phyloP scores from a whole-genome alignment of 106 monocot species.

The Alisma plantagoaquatica region DNA sequence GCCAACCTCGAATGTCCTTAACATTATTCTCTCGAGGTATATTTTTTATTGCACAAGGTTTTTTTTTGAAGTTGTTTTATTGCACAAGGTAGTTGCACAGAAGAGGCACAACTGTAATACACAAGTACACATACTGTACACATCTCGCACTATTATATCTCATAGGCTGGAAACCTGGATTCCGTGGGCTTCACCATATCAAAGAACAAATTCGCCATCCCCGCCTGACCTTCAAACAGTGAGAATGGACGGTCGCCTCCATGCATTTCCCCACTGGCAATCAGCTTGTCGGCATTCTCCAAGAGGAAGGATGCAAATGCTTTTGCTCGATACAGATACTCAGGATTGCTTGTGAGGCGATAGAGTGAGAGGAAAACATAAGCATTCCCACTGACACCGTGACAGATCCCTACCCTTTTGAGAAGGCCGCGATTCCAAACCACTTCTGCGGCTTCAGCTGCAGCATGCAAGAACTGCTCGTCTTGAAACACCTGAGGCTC shows the following conservation, averaged over 20 bases:
- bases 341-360: conserved; percentile 41
- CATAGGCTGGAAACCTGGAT: conserved; percentile 85
- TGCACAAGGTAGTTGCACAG: too few species aligned
- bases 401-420: conserved; percentile 82
- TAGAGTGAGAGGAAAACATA: conserved; percentile 76
- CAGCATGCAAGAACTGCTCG: conserved; percentile 47
- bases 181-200: conserved; percentile 59
- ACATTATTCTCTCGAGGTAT: too few species aligned
- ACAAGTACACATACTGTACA: too few species aligned
- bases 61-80: too few species aligned
- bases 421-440: conserved; percentile 87
- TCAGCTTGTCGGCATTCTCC: conserved; percentile 45
- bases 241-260: conserved; percentile 71
- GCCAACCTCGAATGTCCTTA: too few species aligned
- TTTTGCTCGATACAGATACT: conserved; percentile 64
- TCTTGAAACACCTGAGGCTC: conserved; percentile 54
- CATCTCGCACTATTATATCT: too few species aligned
- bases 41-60: too few species aligned
- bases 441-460: conserved; percentile 66
- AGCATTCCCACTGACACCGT: conserved; percentile 83
- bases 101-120: too few species aligned
- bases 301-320: conserved; percentile 73
- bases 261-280: conserved; percentile 59
- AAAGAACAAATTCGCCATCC: conserved; percentile 70
- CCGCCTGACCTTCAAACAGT: conserved; percentile 80